A percentile compares a stretch with the other conserved stretches of the same genome.
phyloP scores from a whole-genome alignment of 805 yeast species.

The Pichia scutulata region DNA sequence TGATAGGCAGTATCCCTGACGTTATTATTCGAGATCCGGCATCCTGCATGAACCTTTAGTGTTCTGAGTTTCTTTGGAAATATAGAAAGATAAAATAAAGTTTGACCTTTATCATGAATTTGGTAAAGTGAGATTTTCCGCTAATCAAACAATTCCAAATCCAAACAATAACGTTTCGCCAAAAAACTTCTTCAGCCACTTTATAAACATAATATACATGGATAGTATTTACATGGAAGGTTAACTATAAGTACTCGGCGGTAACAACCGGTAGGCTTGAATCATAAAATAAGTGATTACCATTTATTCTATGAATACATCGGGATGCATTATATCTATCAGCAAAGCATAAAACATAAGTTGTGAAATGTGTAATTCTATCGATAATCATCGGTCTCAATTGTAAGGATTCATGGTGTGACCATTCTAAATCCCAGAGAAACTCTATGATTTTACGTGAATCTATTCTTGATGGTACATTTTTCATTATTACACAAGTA shows the following conservation, averaged over 20 bases:
- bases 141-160: no score
- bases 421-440: conserved; percentile 46
- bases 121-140: background rate
- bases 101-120: background rate
- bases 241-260: conserved; percentile 27
- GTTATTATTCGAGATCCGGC: background rate
- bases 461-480: conserved; percentile 39
- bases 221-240: background rate
- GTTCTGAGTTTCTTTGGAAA: background rate
- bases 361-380: conserved; percentile 9
- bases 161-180: no score
- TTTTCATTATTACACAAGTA: conserved; percentile 33
- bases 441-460: conserved; percentile 28
- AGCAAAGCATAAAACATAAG: conserved; percentile 38
- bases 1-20: conserved; percentile 7
- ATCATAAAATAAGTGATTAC: conserved; percentile 29
- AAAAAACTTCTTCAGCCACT: no score
- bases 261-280: conserved; percentile 21
- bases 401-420: conserved; percentile 17
- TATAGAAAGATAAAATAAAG: background rate
- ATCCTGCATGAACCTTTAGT: background rate
- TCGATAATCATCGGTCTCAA: conserved; percentile 12
- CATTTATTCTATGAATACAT: conserved; percentile 48
- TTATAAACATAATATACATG: no score
- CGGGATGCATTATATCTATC: conserved; percentile 38